Evolutionary conservation across 2,329 filamentous ascomycete genomes (phyloP).

Genomic region (Neodidymelliopsis sp.): DNA sequence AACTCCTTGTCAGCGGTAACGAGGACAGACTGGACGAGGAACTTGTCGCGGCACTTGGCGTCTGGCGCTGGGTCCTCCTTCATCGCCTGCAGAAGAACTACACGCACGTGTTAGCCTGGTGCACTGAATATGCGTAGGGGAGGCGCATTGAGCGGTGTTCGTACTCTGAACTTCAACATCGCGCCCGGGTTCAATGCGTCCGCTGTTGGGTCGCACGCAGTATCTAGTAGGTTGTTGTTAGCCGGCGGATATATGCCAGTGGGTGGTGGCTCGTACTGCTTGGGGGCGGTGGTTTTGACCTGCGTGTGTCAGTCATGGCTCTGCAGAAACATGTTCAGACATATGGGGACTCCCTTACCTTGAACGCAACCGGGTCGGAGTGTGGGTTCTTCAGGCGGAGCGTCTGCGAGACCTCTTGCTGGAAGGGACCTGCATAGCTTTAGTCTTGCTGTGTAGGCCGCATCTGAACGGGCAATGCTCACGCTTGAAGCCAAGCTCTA

Average conservation of each 20-base stretch:
- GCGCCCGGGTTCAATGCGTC: slow-evolving; percentile 88
- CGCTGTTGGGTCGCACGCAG: slow-evolving; percentile 96
- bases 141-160: slow-evolving; percentile 33
- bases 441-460: slow-evolving; percentile 20
- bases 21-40: slow-evolving; percentile 90
- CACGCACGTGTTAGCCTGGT: slow-evolving; percentile 36
- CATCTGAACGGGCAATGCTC: slow-evolving; percentile 49
- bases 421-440: slow-evolving; percentile 64
- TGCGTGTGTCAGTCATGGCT: slow-evolving; percentile 48
- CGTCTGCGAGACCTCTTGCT: slow-evolving; percentile 68
- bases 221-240: slow-evolving; percentile 68
- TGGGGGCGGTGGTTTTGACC: slow-evolving; percentile 99
- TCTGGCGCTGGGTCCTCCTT: slow-evolving; percentile 89
- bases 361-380: slow-evolving; percentile 68
- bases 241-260: slow-evolving; percentile 23
- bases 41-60: slow-evolving; percentile 95
- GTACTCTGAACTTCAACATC: slow-evolving; percentile 92
- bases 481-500: slow-evolving; percentile 95
- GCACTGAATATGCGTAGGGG: slow-evolving; percentile 18
- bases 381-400: slow-evolving; percentile 67
- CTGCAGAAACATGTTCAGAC: neutral
- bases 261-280: slow-evolving; percentile 75
- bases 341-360: slow-evolving; percentile 55
- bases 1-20: slow-evolving; percentile 87
- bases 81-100: slow-evolving; percentile 97